Base-by-base conservation (phyloP, 495 filamentous ascomycete genomes). In the Xylaria nigripes region DNA sequence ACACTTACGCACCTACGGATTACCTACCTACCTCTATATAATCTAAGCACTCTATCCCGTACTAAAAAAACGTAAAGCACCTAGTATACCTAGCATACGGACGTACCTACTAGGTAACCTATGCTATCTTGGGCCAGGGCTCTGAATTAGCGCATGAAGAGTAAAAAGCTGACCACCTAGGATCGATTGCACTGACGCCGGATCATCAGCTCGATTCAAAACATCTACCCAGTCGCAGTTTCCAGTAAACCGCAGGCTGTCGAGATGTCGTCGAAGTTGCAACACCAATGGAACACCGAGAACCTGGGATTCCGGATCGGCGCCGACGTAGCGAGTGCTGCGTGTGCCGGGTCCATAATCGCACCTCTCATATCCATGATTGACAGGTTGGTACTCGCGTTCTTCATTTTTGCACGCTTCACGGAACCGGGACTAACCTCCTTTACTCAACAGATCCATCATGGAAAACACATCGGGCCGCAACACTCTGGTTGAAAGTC, bases 401-500 rank as follows among this genome's bases (percentile, higher is more conserved):
- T 36, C 40, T 41, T 6, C 12, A 30, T 10, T 45, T 10, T 23
- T 41, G n/a, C 16, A 3, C 7, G 29, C 55, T 30, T 7, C 13
- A 34, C 6, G 21, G 15, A 12, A 19, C 47, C 23, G 48, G 6
- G 16, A 21, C 60, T 68, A 50, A 70, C 53, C 34, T 29, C 49
- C 24, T 56, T 46, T 32, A 22, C 24, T 18, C 27, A 32, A 19
- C 61, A 96, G 89, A 49, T 88, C 84, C 10, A 95, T 98, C 62
- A 95, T 96, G 70, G 90, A 96, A 71, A 95, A 96, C 73, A 88
- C 92, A 15, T 90, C 89, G 40, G 91, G 90, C 60, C 81, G 84
- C 51, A 77, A 78, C 57, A 78, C 86, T n/a, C 83, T 96, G 54
- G 68, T 70, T 44, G 66, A 72, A 45, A 91, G 87, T 44, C 72